phyloP scores from a whole-genome alignment of 176 grass and related monocot genomes.

The Saccharum spontaneum region DNA sequence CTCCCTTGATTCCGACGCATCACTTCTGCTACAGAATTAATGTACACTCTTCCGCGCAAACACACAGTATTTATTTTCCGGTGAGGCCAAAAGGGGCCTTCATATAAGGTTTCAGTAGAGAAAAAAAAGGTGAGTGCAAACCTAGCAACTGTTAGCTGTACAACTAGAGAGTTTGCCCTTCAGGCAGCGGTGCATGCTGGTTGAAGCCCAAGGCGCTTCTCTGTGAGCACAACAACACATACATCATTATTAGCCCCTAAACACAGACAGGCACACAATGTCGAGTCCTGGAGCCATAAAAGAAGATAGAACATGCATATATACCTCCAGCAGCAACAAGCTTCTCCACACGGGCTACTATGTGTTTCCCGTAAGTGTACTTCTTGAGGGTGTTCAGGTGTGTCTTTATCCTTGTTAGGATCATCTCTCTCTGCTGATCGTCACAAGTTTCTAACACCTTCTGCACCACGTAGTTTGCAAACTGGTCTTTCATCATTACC shows the following conservation, averaged over 20 bases:
- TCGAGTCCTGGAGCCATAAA: background rate
- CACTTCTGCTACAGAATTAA: constrained; percentile 50
- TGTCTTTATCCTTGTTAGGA: constrained; percentile 75
- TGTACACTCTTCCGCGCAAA: constrained; percentile 59
- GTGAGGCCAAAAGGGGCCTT: constrained; percentile 38
- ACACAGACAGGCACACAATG: background rate
- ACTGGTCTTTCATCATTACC: constrained; percentile 98
- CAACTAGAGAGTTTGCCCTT: constrained; percentile 49
- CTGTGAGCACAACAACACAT: constrained; percentile 31
- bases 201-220: constrained; percentile 73
- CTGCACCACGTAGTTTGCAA: constrained; percentile 90
- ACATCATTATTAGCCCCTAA: background rate
- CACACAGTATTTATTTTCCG: constrained; percentile 47
- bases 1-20: constrained; percentile 18
- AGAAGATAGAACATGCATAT: background rate
- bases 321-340: constrained; percentile 86
- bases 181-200: constrained; percentile 42
- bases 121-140: constrained; percentile 53
- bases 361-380: constrained; percentile 90
- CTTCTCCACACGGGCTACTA: constrained; percentile 85
- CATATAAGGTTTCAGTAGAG: constrained; percentile 42
- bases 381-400: constrained; percentile 91
- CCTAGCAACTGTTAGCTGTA: constrained; percentile 85
- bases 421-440: constrained; percentile 84
- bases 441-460: constrained; percentile 90